These are phyloP conservation scores for Amylocarpus encephaloides DNA, from an alignment of 2,329 filamentous ascomycete genomes.

Conservation along the genomic window DNA sequence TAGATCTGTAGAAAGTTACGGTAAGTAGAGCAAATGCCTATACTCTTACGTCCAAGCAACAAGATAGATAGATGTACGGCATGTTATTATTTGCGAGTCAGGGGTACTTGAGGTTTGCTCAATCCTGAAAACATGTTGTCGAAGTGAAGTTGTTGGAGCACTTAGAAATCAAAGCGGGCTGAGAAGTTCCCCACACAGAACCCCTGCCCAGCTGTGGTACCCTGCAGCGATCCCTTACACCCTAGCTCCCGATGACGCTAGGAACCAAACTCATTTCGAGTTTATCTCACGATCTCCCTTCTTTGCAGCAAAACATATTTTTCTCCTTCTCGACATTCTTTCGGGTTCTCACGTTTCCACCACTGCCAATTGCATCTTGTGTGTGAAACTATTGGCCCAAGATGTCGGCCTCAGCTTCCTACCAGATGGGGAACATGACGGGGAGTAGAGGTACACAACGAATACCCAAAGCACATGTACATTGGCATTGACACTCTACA, in stretches of 20 bases:
- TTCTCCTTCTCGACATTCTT: neutral
- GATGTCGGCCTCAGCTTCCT: neutral
- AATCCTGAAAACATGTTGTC: no score
- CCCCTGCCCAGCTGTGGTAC: neutral
- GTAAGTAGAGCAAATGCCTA: no score
- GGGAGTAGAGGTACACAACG: neutral
- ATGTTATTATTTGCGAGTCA: no score
- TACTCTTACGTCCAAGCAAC: no score
- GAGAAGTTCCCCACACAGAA: neutral
- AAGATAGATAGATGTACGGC: no score
- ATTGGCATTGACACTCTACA: conserved; percentile 32
- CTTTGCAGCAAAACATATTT: neutral
- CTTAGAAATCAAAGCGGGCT: no score
- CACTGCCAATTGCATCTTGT: neutral
- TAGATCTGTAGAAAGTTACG: no score
- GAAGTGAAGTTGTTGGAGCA: no score
- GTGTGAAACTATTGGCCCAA: neutral
- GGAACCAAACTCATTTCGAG: neutral
- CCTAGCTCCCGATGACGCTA: neutral
- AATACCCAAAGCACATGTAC: neutral
- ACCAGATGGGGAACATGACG: neutral
- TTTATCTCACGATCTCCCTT: neutral
- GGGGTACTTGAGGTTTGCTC: no score
- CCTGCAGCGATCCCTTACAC: neutral
- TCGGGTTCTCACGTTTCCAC: neutral